Evolutionary conservation across 2,329 filamentous ascomycete genomes (phyloP), one percentile per base, ranked within the genome.

Genomic region (Alternaria gansuensis): DNA sequence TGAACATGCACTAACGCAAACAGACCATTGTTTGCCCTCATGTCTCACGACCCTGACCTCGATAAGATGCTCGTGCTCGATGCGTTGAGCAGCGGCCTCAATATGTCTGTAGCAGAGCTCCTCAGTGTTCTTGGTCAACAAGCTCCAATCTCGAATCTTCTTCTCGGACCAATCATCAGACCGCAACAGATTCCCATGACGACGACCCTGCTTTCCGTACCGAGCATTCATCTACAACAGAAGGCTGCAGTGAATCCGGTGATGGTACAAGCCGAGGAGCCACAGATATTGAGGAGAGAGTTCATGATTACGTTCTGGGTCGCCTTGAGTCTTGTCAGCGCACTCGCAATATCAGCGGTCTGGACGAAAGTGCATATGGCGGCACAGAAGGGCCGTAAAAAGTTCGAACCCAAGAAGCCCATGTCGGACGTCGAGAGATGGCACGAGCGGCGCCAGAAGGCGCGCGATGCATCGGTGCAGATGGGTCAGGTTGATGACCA

Each of bases 61-160:
- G 34, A 54, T 29, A 43, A 14, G 33, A 44, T 48, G 36, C 28
- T 57, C 26, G 24, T 58, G 21, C 55, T 58, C 29, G 55, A 58
- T 7, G 43, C 50, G 21, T 24, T 58, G 13, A 48, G 41, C 14
- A 41, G 34, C 29, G 36, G 50, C 29, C 55, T 58, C 23, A 58
- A 58, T 29, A 49, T 54, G 5, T 54, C 55, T 23, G 41, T 36
- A 28, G 17, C 51, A 44, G 41, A 58, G 17, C 50, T 58, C 37
- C 26, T 54, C n/a, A 29, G 43, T 24, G 24, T 54, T 4, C 50
- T 58, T 37, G 49, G 34, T 8, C 10, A 5, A 11, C 55, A 58
- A 49, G 50, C 55, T n/a, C 55, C 55, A 5, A 26, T 58, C 13
- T 49, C 55, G 3, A 49, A 54, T 24, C 41, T 58, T 11, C 55